Evolutionary conservation across 2,329 filamentous ascomycete species (phyloP), one percentile per base, ranked within the genome.

Genomic region (Pseudogymnoascus sp.): DNA sequence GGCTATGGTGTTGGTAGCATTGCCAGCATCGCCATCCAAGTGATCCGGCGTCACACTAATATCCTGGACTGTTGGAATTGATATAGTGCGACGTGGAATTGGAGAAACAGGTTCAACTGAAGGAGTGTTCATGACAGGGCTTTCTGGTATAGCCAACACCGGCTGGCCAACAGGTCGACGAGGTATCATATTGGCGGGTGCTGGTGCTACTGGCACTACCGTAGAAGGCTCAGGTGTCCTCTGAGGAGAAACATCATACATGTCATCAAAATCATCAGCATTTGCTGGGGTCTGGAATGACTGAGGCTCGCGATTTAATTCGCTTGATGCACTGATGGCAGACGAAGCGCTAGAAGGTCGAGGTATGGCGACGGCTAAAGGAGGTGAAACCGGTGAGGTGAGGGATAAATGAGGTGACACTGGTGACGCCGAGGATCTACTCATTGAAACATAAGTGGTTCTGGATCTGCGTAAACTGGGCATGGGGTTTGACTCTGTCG

Each of bases 171-270:
- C 50, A 35, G 62, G 62, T 11, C 62, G 62, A n/a, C 62, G 62
- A 17, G 40, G 62, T 21, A 63, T 63, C 28, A 15, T 50, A 19
- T 47, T 36, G 35, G 15, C 23, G 19, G 62, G 38, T 26, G 35
- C 19, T 9, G 36, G 31, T 8, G 35, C 26, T 63, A 53, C 21
- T 40, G 33, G 13, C 23, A 36, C 42, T 35, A 23, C 63, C 21
- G 42, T 33, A 11, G 47, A 40, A 63, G 67, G 67, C 36, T 67
- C 70, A 40, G 72, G 71, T n/a, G 71, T 69, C 19, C 68, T 64
- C 13, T 71, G 68, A 28, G 73, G 73, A 23, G 73, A 74, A 15
- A 74, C 73, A 67, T 74, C 69, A 64, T 74, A 74, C 15, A 74
- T 63, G 60, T 73, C 71, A 62, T 74, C 69, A 62, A 71, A 71